Evolutionary conservation across 352 stramenopile species (phyloP), one percentile per base, ranked within the genome.

Genomic region (Globisporangium camurandrum): DNA sequence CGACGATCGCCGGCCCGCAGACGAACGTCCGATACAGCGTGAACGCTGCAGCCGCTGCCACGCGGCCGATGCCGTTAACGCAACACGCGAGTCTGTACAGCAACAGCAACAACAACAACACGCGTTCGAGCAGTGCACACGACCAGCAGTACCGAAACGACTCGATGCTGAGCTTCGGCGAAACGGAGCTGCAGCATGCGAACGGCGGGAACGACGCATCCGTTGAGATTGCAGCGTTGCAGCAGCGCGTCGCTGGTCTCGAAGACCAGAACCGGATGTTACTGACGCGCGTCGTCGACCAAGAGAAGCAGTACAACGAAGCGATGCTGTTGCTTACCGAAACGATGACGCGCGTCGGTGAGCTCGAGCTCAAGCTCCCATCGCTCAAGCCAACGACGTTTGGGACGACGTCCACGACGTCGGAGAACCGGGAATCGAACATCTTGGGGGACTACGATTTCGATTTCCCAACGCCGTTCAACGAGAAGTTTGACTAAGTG

Each of bases 301-400:
- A 91, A 60, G 76, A 93, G 66, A 86, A 84, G 40, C 82, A 93
- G 57, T 89, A 93, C 64, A 80, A 86, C 46, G 76, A 93, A 54
- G 80, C 78, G 22, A 93, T 91, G 82, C 62, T 93, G 56, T 56
- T 93, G 53, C 64, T 93, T 20, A 89, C 77, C 10, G 80, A 86
- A 48, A 93, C 82, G 34, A 89, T 93, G 78, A 90, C 82, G 24
- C 76, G 82, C 46, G 72, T 93, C 27, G 79, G 79, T 8, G 76
- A 93, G 57, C 81, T 93, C 61, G 82, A 93, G 61, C 82, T 88
- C 26, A 77, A 73, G 39, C 23, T 85, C 46, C 72, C 77, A 4
- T 71, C 54, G 17, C 67, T 75, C 17, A 83, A 83, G 52, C 66
- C 59, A 24, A 72, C 65, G 24, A 72, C 65, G 24, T 58, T 67